phyloP scores from a whole-genome alignment of 1,284 basidiomycete species.

The Leccinum griseonigrum region DNA sequence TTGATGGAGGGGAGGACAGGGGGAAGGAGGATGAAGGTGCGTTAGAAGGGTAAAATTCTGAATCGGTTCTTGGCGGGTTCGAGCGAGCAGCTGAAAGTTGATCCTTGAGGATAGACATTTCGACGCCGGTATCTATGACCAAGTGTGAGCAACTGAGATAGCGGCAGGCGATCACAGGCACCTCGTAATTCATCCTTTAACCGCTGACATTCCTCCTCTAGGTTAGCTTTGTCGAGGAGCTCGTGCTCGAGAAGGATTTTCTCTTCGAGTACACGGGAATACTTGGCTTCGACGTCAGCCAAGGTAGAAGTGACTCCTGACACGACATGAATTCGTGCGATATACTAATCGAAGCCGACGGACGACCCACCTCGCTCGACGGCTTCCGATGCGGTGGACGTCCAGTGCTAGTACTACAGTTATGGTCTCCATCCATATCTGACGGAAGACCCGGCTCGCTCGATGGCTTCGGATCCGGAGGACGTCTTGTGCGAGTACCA shows the following conservation, averaged over 20 bases:
- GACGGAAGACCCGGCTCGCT: too few relatives aligned
- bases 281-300: constrained; percentile 88
- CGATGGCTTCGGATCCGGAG: too few relatives aligned
- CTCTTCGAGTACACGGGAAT: constrained; percentile 90
- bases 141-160: constrained; percentile 21
- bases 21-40: constrained; percentile 22
- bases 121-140: constrained; percentile 74
- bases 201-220: constrained; percentile 92
- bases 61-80: constrained; percentile 26
- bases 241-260: constrained; percentile 98
- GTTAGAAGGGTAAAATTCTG: constrained; percentile 28
- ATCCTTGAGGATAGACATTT: constrained; percentile 80
- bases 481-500: background rate
- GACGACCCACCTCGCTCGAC: too few relatives aligned
- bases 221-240: constrained; percentile 83
- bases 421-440: too few relatives aligned
- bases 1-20: constrained; percentile 22
- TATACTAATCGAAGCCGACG: background rate
- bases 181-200: constrained; percentile 93
- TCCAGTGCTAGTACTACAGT: too few relatives aligned
- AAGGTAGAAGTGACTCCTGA: constrained; percentile 76
- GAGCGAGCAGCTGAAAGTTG: constrained; percentile 51
- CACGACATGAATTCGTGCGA: background rate
- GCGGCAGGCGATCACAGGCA: constrained; percentile 34
- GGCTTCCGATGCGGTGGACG: too few relatives aligned